phyloP scores from a whole-genome alignment of 2,329 filamentous ascomycete genomes.

The Huntiella omanensis region DNA sequence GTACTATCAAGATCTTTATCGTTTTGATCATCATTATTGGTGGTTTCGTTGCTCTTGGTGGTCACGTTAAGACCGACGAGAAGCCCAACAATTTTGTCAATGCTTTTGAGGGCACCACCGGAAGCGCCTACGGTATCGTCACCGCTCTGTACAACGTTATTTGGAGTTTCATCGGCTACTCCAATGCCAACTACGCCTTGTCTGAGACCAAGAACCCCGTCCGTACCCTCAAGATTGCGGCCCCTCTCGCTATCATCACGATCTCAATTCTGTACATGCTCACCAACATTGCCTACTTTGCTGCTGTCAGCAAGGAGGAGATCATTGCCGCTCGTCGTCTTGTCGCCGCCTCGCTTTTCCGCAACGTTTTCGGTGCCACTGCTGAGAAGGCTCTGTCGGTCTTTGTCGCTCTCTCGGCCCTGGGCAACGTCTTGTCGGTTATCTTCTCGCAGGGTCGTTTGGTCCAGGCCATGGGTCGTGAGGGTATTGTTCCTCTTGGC shows the following conservation, averaged over 20 bases:
- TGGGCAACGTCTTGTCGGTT: constrained; percentile 47
- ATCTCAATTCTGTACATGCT: constrained; percentile 47
- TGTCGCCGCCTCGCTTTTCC: constrained; percentile 35
- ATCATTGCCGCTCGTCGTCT: constrained; percentile 32
- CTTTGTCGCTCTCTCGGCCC: constrained; percentile 48
- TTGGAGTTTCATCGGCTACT: constrained; percentile 51
- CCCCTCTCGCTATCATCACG: constrained; percentile 37
- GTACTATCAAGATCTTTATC: constrained; percentile 46
- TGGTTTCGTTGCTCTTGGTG: constrained; percentile 42
- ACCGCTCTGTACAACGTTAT: constrained; percentile 55
- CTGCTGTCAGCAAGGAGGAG: constrained; percentile 33
- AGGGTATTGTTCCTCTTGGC: constrained; percentile 46
- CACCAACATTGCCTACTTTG: constrained; percentile 49
- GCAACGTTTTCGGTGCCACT: constrained; percentile 32
- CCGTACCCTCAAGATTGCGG: constrained; percentile 45
- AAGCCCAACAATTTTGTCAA: constrained; percentile 44
- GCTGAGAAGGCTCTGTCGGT: constrained; percentile 43
- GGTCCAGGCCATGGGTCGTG: constrained; percentile 46
- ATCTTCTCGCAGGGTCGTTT: constrained; percentile 51
- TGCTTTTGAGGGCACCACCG: constrained; percentile 46
- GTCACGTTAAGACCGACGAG: constrained; percentile 36
- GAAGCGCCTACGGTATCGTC: constrained; percentile 47
- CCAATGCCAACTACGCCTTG: constrained; percentile 48
- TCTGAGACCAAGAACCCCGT: constrained; percentile 48
- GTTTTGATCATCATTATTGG: constrained; percentile 45